phyloP scores from a whole-genome alignment of 495 filamentous ascomycete genomes.

The Trichocladium uniseriatum region DNA sequence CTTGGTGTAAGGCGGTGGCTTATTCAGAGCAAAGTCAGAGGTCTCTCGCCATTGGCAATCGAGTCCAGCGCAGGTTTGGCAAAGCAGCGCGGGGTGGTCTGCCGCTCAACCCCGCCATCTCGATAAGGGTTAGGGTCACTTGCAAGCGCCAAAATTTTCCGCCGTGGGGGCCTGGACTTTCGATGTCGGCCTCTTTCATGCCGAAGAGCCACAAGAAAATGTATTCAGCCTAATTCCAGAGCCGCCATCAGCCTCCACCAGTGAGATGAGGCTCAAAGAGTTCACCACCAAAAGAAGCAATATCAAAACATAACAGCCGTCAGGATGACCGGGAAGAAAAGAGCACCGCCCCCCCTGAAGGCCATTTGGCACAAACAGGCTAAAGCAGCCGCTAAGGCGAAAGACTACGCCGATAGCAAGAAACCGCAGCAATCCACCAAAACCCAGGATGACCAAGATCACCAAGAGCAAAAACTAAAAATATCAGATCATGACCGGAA shows the following conservation, averaged over 20 bases:
- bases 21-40: no score
- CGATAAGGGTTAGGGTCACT: constrained; percentile 11
- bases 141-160: no score
- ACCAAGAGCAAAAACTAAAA: neutral
- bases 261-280: constrained; percentile 4
- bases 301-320: neutral
- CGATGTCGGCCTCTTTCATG: no score
- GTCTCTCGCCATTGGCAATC: neutral
- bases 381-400: neutral
- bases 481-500: neutral
- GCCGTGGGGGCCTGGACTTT: no score
- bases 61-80: no score
- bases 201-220: no score
- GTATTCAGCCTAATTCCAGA: neutral
- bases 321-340: constrained; percentile 1
- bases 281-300: constrained; percentile 1
- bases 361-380: neutral
- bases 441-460: neutral
- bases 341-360: neutral
- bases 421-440: neutral
- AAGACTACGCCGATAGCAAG: neutral
- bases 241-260: neutral
- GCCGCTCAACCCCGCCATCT: neutral
- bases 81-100: neutral
- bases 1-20: neutral